Base-by-base conservation (phyloP, 495 filamentous ascomycete species). In the Elasticomyces elasticus region DNA sequence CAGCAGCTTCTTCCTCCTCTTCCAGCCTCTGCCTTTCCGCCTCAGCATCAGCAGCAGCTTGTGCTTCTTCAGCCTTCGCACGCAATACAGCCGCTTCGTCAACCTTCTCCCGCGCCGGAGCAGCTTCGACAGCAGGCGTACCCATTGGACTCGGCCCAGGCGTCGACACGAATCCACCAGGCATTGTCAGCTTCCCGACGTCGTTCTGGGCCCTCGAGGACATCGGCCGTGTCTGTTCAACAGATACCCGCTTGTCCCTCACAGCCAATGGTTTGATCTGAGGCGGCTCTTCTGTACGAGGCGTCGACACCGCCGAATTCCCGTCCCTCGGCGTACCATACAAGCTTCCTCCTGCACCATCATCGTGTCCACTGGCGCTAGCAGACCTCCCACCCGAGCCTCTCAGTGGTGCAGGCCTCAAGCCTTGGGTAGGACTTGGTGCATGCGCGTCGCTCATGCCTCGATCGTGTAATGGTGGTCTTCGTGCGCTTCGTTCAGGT, bases 1-100 rank as follows among this genome's bases (percentile, higher is more conserved):
- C 76, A 24, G 84, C 81, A 0, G 3, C 45, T 28, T 76, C 72
- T 43, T 52, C 23, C 22, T 51, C 35, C 23, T 19, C 23, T 20
- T 6, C 24, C 5, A 51, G 56, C 31, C 35, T 19, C 52, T 52
- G 13, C 6, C 54, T 17, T 49, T 60, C 56, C 5, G 46, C 56
- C 48, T 37, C 43, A n/a, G 23, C 35, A 10, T 20, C 6, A 11
- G 45, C n/a, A 28, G 54, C 38, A 3, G 35, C 12, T 15, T 20
- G 15, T 3, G 48, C 25, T 24, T 20, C 20, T 24, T 24, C 25
- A 20, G 41, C 22, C n/a, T n/a, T n/a, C n/a, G n/a, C n/a, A n/a
- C n/a, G n/a, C n/a, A n/a, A n/a, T 20, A 12, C 41, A 44, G 41
- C 41, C 9, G 6, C 17, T 15, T 23, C 42, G 17, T 26, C 42